Conservation (phyloP, 2,329 filamentous ascomycete genomes). For the Fusarium pseudocircinatum region DNA sequence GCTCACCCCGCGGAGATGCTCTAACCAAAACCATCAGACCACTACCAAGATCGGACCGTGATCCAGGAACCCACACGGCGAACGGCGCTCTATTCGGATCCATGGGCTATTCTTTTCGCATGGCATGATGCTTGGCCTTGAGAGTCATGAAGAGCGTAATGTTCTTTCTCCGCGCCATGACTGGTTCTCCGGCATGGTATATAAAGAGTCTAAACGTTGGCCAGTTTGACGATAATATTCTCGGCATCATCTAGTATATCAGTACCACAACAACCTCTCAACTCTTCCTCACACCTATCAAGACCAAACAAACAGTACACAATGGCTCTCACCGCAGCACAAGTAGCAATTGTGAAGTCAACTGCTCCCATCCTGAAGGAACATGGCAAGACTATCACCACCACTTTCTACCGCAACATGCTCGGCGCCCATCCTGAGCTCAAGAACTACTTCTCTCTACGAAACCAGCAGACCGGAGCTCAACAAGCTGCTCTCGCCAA, state of each 20-base stretch:
- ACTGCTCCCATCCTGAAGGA: slow-evolving; percentile 77
- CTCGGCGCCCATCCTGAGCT: slow-evolving; percentile 71
- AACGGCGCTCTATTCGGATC: slow-evolving; percentile 11
- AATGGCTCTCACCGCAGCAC: slow-evolving; percentile 67
- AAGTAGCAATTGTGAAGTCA: slow-evolving; percentile 78
- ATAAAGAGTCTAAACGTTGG: slow-evolving; percentile 22
- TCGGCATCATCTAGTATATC: slow-evolving; percentile 16
- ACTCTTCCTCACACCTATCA: neutral
- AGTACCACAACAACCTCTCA: neutral
- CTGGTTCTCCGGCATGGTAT: slow-evolving; percentile 31
- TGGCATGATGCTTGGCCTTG: slow-evolving; percentile 18
- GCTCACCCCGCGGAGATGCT: slow-evolving; percentile 40
- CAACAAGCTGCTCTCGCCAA: slow-evolving; percentile 76
- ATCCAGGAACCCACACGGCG: slow-evolving; percentile 29
- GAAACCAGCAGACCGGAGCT: slow-evolving; percentile 73
- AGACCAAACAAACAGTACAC: neutral
- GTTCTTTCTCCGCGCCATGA: slow-evolving; percentile 35
- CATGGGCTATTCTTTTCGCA: slow-evolving; percentile 15
- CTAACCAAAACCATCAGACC: slow-evolving; percentile 37
- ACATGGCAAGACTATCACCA: slow-evolving; percentile 76
- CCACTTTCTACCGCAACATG: slow-evolving; percentile 76
- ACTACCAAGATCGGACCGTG: slow-evolving; percentile 27
- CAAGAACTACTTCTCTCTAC: slow-evolving; percentile 75
- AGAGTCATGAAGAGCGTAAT: slow-evolving; percentile 27
- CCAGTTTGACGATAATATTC: slow-evolving; percentile 5